Percentiles rank a stretch among this genome's conserved stretches.
These are phyloP conservation scores for Trichoderma orchidacearum DNA, from an alignment of 495 filamentous ascomycete species.

Conservation along the genomic window DNA sequence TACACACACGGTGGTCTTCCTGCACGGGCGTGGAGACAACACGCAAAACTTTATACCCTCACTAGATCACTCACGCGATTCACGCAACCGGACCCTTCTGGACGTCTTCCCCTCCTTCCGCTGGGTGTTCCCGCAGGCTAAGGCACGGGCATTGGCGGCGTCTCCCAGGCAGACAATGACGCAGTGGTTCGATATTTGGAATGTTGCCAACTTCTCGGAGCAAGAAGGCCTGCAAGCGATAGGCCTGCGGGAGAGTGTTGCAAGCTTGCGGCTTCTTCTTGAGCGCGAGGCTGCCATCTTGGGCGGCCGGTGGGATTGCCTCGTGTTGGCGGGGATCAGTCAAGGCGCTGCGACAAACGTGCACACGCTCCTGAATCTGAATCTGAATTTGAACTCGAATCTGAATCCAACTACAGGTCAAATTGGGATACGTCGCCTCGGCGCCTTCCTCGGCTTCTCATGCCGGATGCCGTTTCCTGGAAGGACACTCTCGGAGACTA, in stretches of 20 bases:
- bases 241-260: slow-evolving; percentile 15
- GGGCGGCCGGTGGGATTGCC: slow-evolving; percentile 13
- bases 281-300: slow-evolving; percentile 13
- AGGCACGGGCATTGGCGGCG: slow-evolving; percentile 23
- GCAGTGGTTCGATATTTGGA: slow-evolving; percentile 31
- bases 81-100: slow-evolving; percentile 12
- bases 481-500: slow-evolving; percentile 11
- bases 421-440: no score
- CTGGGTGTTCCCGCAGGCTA: slow-evolving; percentile 39
- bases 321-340: slow-evolving; percentile 22
- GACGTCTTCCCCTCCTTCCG: slow-evolving; percentile 20
- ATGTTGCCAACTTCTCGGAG: slow-evolving; percentile 13
- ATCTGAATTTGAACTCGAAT: slow-evolving; percentile 5
- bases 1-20: slow-evolving; percentile 46
- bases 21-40: slow-evolving; percentile 46
- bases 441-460: slow-evolving; percentile 40
- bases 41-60: slow-evolving; percentile 36
- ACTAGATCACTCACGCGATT: slow-evolving; percentile 20
- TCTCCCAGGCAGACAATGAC: slow-evolving; percentile 11
- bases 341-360: slow-evolving; percentile 31
- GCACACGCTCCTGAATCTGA: slow-evolving; percentile 22
- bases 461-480: slow-evolving; percentile 40
- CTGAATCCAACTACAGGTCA: no score
- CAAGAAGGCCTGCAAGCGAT: slow-evolving; percentile 16
- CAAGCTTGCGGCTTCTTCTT: slow-evolving; percentile 10